Evolutionary conservation across 805 yeast genomes (phyloP).

Genomic region (Candida glaebosa): DNA sequence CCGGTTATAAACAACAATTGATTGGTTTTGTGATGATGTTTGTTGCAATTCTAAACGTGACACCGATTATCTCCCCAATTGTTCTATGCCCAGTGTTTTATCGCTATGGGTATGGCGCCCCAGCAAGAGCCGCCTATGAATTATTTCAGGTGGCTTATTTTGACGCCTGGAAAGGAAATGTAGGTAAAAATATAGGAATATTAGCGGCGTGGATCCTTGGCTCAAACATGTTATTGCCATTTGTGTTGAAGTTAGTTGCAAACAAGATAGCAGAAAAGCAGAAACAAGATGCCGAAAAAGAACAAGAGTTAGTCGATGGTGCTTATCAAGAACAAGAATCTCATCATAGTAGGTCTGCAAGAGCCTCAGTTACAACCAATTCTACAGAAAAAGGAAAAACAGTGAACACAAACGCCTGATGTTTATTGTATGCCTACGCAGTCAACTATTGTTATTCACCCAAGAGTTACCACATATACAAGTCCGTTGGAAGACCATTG

Average conservation of each 20-base stretch:
- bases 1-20: slow-evolving; percentile 22
- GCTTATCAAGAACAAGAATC: background rate
- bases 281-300: slow-evolving; percentile 7
- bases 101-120: slow-evolving; percentile 28
- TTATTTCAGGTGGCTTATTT: slow-evolving; percentile 30
- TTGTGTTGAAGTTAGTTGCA: slow-evolving; percentile 21
- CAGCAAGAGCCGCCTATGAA: slow-evolving; percentile 25
- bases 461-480: slow-evolving; percentile 81
- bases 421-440: background rate
- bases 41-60: slow-evolving; percentile 26
- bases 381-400: background rate
- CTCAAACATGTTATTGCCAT: slow-evolving; percentile 24
- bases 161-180: slow-evolving; percentile 30
- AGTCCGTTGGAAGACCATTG: slow-evolving; percentile 64
- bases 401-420: background rate
- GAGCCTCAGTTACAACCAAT: background rate
- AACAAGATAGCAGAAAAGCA: slow-evolving; percentile 11
- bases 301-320: slow-evolving; percentile 1
- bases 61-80: slow-evolving; percentile 29
- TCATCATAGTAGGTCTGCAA: background rate
- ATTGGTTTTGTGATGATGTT: slow-evolving; percentile 26
- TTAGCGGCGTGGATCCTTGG: slow-evolving; percentile 28
- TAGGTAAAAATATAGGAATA: slow-evolving; percentile 31
- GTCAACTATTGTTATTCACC: slow-evolving; percentile 37
- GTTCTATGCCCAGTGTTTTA: slow-evolving; percentile 24